A percentile compares a stretch with the other conserved stretches of the same genome.
Evolutionary conservation across 2,329 filamentous ascomycete genomes (phyloP).

Genomic region (Aspergillus thermomutatus): DNA sequence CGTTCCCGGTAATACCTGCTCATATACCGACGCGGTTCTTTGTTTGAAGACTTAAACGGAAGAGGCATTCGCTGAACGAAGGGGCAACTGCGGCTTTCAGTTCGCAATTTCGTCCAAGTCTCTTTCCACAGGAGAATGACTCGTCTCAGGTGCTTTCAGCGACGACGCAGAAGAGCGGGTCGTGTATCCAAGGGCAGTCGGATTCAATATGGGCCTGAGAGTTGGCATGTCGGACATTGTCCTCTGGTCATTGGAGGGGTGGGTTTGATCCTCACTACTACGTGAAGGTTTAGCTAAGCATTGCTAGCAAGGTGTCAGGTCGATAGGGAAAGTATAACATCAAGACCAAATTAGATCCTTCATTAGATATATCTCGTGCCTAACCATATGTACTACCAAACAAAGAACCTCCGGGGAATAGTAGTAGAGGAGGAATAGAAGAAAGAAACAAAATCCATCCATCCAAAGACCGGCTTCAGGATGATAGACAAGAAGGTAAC

Average conservation of each 20-base stretch:
- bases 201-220: background rate
- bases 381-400: background rate
- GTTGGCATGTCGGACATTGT: background rate
- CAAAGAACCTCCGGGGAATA: background rate
- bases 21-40: too few relatives aligned
- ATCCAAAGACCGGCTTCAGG: slow-evolving; percentile 9
- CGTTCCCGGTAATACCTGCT: background rate
- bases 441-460: slow-evolving; percentile 6
- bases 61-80: too few relatives aligned
- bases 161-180: background rate
- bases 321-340: background rate
- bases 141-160: background rate
- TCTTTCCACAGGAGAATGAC: background rate
- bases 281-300: background rate
- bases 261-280: background rate
- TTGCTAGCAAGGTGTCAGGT: background rate
- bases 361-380: background rate
- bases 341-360: background rate
- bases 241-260: background rate
- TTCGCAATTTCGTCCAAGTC: background rate
- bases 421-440: background rate
- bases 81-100: too few relatives aligned
- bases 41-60: too few relatives aligned
- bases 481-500: slow-evolving; percentile 1
- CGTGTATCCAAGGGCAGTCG: background rate